Base-by-base conservation (phyloP, 768 basidiomycete species). In the Lentinula lateritia region DNA sequence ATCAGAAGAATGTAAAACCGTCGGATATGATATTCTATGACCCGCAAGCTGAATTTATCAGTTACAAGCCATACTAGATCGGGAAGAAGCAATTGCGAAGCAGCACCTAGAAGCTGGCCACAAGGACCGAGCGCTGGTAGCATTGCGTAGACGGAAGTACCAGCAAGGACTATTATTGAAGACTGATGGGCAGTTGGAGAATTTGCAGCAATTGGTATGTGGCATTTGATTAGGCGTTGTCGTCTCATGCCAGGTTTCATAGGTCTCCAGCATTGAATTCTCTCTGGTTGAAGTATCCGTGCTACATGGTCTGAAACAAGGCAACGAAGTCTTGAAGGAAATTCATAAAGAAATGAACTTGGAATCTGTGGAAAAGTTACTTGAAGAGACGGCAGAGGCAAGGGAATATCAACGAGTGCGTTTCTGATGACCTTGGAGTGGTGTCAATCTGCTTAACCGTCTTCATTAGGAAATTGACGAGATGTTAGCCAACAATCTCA, bases 261-360 rank as follows among this genome's bases (percentile, higher is more conserved):
- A 99, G 96, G 95, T 98, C 28, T 92, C 93, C 3, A 92, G 90
- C 0, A 97, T 99, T 68, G 97, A 99, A 72, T 98, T 97, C 76
- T 94, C 97, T 6, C 80, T 95, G 53, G 87, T 98, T 20, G 92
- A 98, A 73, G 86, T 92, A 50, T 94, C 95, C 2, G 92, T 99
- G 9, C 69, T 98, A 38, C 93, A 93, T 71, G 97, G 96, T 7
- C 75, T 99, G 48, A 85, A 93, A 72, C 93, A 95, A 75, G 97
- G 97, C 2, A 98, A 90, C 66, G 89, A 91, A 35, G 94, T 98
- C 1, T 78, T 99, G 50, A 93, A 90, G 72, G 87, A 97, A 74
- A 90, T 99, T 15, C 95, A 99, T 73, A 88, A 88, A 67, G 94
- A 98, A 73, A 87, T 99, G 85, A 93, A 87, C 66, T 67, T 94